Evolutionary conservation across 441 rosid species (phyloP), one percentile per base, ranked within the genome.

Genomic region (Populus trichocarpa): DNA sequence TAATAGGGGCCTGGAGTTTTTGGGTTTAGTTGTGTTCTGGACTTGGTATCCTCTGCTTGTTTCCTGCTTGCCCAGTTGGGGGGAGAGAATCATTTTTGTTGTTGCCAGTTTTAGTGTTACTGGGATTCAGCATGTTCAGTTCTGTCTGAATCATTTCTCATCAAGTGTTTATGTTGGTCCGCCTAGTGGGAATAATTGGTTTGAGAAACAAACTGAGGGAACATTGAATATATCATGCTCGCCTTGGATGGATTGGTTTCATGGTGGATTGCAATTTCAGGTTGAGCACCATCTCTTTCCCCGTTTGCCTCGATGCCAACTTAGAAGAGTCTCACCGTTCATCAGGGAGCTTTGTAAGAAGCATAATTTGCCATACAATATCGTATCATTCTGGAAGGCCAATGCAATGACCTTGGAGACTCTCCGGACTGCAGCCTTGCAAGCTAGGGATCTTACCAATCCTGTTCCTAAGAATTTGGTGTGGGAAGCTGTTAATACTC

Each of bases 241-340:
- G 1, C 78, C 92, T 4, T 87, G 89, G 89, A 87, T 91, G 95
- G 95, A 91, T 76, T 91, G 95, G 95, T 91, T 91, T 80, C 90
- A 89, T 75, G 95, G 95, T 25, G 95, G 95, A 26, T 76, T 91
- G 67, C 92, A 91, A 79, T 91, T 89, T 80, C 93, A 91, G 84
- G 14, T 88, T 50, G 92, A 87, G 84, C 95, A 91, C 81, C 95
- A 91, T 81, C 77, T 91, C 82, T 91, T 91, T 42, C 95, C 95
- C 4, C 84, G 90, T 7, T 73, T 91, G 85, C 95, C 95, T 63
- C 75, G 95, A 8, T 78, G 90, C 84, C 81, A 91, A 11, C 93
- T 91, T 12, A 80, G 95, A 77, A 89, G 72, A 75, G 23, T 86
- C 53, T 83, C 95, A 7, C 95, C 95, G 0, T 82, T 91, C 32